Evolutionary conservation across 306 rosid genomes (phyloP), one percentile per base, ranked within the genome.

Genomic region (Vachellia pachyceras): DNA sequence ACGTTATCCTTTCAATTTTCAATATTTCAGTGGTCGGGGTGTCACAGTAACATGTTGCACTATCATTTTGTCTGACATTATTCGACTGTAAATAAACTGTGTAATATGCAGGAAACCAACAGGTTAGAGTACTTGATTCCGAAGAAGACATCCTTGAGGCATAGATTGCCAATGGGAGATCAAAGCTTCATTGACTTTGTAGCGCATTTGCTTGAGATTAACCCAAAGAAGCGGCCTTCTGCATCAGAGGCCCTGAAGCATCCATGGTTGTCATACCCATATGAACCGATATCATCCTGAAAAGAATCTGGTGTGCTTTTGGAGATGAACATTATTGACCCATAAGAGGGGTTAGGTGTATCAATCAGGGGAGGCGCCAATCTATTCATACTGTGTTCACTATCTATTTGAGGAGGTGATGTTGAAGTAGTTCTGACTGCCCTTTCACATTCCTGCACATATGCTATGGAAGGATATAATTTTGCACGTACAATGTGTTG

Each of bases 261-360:
- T 81, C 97, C 97, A 7, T 93, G 97, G 97, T 82, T 93, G 57
- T 93, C 97, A 23, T 90, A 88, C 77, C 96, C 97, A n/a, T 93
- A 93, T 18, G 97, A 93, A 77, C 97, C 97, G 10, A 91, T 93
- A 82, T 93, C 97, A 73, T 89, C 97, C 18, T 93, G 91, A 93
- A 78, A 52, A 78, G 69, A 23, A 50, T 57, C 44, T 64, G 79
- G 65, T 42, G 77, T 72, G n/a, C 63, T 75, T 84, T 75, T 76
- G 77, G 18, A 18, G 74, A 50, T 75, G 5, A 64, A 67, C 49
- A 64, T 60, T 39, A 40, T 66, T 6, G 37, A 77, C 71, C 78
- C 85, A 54, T 25, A 49, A 82, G 85, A 75, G 83, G 83, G 83
- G 54, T 85, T 67, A 69, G 81, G 84, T 46, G 52, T 76, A 77